Percentiles rank a stretch among this genome's conserved stretches.
phyloP scores from a whole-genome alignment of 495 filamentous ascomycete species.

The Rhizodiscina lignyota region DNA sequence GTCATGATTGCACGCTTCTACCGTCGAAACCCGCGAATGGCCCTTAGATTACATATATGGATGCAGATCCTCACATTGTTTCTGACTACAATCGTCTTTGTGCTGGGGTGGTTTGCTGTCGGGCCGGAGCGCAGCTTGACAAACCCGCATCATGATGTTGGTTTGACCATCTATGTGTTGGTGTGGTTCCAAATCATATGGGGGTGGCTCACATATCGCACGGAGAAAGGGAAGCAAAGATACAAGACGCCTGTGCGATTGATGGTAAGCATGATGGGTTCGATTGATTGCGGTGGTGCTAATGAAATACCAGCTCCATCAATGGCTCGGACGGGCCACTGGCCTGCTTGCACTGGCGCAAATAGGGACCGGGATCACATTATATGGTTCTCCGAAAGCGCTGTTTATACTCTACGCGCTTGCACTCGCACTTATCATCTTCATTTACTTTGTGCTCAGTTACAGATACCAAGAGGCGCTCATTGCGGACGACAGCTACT shows the following conservation, averaged over 20 bases:
- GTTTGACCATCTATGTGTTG: conserved; percentile 72
- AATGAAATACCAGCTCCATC: conserved; percentile 45
- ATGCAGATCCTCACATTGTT: conserved; percentile 65
- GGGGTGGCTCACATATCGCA: conserved; percentile 51
- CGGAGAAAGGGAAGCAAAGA: conserved; percentile 41
- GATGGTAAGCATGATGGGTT: conserved; percentile 47
- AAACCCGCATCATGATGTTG: conserved; percentile 86
- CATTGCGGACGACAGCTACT: conserved; percentile 34
- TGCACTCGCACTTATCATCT: conserved; percentile 46
- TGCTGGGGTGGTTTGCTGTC: conserved; percentile 65
- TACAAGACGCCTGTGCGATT: conserved; percentile 47
- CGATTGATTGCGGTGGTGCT: too few species aligned
- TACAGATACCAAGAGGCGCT: conserved; percentile 39
- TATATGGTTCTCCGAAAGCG: conserved; percentile 77
- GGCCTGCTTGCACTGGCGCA: conserved; percentile 72
- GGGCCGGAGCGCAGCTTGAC: conserved; percentile 60
- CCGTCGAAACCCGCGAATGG: conserved; percentile 40
- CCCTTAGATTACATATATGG: conserved; percentile 69
- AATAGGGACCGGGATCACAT: conserved; percentile 72
- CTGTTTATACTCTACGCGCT: conserved; percentile 76
- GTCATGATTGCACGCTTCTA: conserved; percentile 68
- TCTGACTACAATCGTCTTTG: conserved; percentile 54
- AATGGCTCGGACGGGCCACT: conserved; percentile 67
- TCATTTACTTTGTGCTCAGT: conserved; percentile 57
- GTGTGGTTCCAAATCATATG: conserved; percentile 66